phyloP scores from a whole-genome alignment of 1,284 basidiomycete genomes.

The Ceraceosorus bombacis region DNA sequence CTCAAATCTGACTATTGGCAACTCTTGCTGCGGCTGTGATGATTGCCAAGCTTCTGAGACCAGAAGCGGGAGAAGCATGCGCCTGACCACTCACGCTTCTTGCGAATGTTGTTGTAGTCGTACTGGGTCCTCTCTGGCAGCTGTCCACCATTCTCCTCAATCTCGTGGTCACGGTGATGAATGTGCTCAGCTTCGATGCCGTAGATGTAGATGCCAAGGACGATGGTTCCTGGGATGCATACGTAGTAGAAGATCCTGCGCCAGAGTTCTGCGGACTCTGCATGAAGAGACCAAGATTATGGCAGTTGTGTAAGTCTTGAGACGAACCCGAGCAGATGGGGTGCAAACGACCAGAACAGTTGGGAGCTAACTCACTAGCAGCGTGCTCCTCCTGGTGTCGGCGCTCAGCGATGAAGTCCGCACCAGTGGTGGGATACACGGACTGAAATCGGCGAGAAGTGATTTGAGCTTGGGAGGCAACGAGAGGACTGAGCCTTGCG shows the following conservation, averaged over 20 bases:
- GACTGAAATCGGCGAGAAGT: no score
- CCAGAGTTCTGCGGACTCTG: constrained; percentile 17
- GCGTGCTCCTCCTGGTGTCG: no score
- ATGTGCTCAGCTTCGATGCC: constrained; percentile 18
- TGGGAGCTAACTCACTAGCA: no score
- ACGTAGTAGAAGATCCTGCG: constrained; percentile 15
- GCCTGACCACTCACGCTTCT: constrained; percentile 13
- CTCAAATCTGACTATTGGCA: no score
- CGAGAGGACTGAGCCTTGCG: no score
- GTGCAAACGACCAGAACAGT: no score
- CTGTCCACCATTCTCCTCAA: constrained; percentile 16
- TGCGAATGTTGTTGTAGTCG: constrained; percentile 17
- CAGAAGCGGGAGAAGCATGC: background rate
- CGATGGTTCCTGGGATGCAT: constrained; percentile 12
- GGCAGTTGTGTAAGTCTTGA: no score
- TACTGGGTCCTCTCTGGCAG: constrained; percentile 14
- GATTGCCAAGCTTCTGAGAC: background rate
- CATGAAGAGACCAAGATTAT: background rate
- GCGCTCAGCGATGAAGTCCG: no score
- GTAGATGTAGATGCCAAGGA: constrained; percentile 18
- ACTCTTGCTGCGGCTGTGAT: no score
- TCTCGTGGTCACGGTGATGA: constrained; percentile 15
- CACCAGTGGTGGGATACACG: no score
- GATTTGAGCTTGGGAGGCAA: no score
- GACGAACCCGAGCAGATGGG: no score